These are phyloP conservation scores for Aspergillus melleus DNA, from an alignment of 2,329 filamentous ascomycete species.

Conservation along the genomic window DNA sequence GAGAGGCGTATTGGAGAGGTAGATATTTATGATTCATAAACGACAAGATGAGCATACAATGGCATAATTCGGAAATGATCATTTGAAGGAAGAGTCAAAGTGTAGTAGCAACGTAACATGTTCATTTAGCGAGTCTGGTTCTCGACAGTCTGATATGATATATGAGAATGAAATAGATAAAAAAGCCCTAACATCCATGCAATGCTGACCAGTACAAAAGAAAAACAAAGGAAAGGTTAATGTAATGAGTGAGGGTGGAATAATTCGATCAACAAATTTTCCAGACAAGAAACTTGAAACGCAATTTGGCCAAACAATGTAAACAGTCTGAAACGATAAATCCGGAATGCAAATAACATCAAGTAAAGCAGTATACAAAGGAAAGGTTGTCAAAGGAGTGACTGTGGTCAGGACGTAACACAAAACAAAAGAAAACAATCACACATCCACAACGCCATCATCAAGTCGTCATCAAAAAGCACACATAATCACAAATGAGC, in stretches of 20 bases:
- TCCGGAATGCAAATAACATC: neutral
- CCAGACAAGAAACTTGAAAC: neutral
- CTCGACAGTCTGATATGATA: neutral
- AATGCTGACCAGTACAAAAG: neutral
- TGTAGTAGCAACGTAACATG: too few relatives aligned
- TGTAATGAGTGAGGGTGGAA: neutral
- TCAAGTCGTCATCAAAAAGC: neutral
- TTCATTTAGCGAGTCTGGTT: neutral
- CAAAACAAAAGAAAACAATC: neutral
- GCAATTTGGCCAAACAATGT: neutral
- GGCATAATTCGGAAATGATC: too few relatives aligned
- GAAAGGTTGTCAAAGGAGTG: neutral
- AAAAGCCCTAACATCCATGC: neutral
- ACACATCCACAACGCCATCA: neutral
- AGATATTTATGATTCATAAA: too few relatives aligned
- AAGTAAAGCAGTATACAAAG: neutral
- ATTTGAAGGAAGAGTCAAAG: too few relatives aligned
- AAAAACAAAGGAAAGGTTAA: neutral
- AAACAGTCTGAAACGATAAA: neutral
- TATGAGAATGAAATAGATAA: neutral
- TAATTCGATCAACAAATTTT: neutral
- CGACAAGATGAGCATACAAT: too few relatives aligned
- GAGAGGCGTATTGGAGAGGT: too few relatives aligned
- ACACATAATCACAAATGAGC: neutral
- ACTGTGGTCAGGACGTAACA: neutral